phyloP scores from a whole-genome alignment of 495 filamentous ascomycete species.

The Astrothelium subdiscretum region DNA sequence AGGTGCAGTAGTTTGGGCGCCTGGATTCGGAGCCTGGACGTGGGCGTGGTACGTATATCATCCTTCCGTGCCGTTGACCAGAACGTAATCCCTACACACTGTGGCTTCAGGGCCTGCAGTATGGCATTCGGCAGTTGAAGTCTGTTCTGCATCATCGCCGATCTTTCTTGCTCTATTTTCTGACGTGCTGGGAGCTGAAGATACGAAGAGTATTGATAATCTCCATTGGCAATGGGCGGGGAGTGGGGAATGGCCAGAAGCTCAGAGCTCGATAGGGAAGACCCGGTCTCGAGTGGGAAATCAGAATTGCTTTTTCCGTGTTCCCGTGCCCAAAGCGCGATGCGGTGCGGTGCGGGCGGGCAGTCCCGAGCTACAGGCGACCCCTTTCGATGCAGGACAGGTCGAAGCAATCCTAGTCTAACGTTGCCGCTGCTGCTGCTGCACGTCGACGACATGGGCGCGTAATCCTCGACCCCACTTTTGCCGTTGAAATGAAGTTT shows the following conservation, averaged over 20 bases:
- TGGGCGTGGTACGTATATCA: not conserved
- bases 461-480: not conserved
- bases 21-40: not conserved
- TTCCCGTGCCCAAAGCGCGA: not conserved
- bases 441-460: not conserved
- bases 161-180: not conserved
- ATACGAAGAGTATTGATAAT: too few relatives aligned
- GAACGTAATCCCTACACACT: not conserved
- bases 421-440: not conserved
- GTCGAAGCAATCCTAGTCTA: not conserved
- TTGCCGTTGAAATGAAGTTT: too few relatives aligned
- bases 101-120: not conserved
- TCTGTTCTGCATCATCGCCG: not conserved
- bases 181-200: not conserved
- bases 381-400: too few relatives aligned
- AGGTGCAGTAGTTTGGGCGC: not conserved
- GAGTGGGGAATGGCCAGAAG: too few relatives aligned
- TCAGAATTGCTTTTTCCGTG: not conserved
- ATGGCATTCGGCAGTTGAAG: not conserved
- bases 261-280: not conserved
- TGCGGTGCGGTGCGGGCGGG: slow-evolving; percentile 2
- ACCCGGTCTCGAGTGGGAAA: not conserved
- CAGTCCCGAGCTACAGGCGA: not conserved
- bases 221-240: too few relatives aligned
- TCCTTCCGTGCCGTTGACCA: not conserved